Percentiles rank a stretch among this genome's conserved stretches.
These are phyloP conservation scores for Malus asiatica DNA, from an alignment of 306 rosid genomes.

Conservation along the genomic window DNA sequence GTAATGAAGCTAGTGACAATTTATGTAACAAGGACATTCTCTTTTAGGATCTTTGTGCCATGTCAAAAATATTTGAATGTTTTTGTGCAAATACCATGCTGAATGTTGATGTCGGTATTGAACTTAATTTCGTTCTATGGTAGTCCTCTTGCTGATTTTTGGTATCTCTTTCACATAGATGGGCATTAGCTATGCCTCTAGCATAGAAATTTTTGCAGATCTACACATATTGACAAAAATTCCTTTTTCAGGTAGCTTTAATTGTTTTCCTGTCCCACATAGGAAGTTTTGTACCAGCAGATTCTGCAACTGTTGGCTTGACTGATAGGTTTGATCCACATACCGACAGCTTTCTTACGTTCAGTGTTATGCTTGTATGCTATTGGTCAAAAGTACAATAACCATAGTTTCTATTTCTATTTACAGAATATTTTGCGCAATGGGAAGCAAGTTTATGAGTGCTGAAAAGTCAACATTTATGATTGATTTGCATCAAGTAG, in stretches of 20 bases:
- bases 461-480: constrained; percentile 91
- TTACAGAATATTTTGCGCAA: constrained; percentile 87
- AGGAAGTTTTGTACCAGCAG: constrained; percentile 97
- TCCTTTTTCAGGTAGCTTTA: constrained; percentile 70
- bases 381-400: constrained; percentile 1
- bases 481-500: constrained; percentile 96
- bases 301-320: constrained; percentile 94
- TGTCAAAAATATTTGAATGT: background rate
- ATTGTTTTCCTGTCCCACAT: constrained; percentile 89
- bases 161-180: background rate
- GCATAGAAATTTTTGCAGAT: background rate
- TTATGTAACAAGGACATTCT: background rate
- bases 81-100: background rate
- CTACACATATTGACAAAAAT: background rate
- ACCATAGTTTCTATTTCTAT: background rate
- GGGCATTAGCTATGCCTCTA: background rate
- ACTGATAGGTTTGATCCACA: constrained; percentile 67
- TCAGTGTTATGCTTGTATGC: background rate
- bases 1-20: background rate
- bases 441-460: constrained; percentile 84
- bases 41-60: background rate
- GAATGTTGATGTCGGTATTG: background rate
- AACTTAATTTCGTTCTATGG: background rate
- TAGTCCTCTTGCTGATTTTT: background rate
- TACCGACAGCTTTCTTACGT: constrained; percentile 15